These are phyloP conservation scores for Xylariaceae sp. DNA, from an alignment of 2,329 filamentous ascomycete genomes.

Conservation along the genomic window DNA sequence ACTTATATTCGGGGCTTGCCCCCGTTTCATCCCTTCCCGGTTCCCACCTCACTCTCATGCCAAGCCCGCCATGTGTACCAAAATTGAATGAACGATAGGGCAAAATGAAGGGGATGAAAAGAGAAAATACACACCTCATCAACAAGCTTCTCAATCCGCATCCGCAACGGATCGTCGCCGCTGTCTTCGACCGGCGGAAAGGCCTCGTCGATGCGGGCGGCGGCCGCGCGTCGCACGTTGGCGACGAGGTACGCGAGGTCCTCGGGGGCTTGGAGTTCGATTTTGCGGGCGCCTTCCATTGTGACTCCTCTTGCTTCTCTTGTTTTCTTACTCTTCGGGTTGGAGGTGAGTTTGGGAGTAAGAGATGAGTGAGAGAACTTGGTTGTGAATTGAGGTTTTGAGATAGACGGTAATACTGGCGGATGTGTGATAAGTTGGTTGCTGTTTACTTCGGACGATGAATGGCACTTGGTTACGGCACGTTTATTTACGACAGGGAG, in stretches of 20 bases:
- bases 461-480: background rate
- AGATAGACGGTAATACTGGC: no score
- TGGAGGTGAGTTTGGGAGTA: no score
- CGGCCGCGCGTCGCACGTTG: conserved; percentile 64
- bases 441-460: background rate
- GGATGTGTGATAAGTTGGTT: no score
- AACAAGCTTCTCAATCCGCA: conserved; percentile 55
- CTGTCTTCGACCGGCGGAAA: conserved; percentile 61
- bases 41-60: background rate
- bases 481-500: no score
- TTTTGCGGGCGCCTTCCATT: conserved; percentile 56
- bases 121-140: conserved; percentile 42
- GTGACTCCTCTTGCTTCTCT: background rate
- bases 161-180: conserved; percentile 52
- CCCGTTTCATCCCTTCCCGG: background rate
- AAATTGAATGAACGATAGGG: background rate
- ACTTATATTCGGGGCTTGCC: conserved; percentile 18
- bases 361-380: no score
- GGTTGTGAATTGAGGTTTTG: no score
- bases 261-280: conserved; percentile 72
- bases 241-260: conserved; percentile 66
- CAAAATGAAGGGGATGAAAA: background rate
- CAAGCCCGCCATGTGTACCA: background rate
- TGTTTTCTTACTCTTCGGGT: no score
- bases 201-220: conserved; percentile 60